Conservation (phyloP, 768 basidiomycete genomes). For the Lactifluus subvellereus region DNA sequence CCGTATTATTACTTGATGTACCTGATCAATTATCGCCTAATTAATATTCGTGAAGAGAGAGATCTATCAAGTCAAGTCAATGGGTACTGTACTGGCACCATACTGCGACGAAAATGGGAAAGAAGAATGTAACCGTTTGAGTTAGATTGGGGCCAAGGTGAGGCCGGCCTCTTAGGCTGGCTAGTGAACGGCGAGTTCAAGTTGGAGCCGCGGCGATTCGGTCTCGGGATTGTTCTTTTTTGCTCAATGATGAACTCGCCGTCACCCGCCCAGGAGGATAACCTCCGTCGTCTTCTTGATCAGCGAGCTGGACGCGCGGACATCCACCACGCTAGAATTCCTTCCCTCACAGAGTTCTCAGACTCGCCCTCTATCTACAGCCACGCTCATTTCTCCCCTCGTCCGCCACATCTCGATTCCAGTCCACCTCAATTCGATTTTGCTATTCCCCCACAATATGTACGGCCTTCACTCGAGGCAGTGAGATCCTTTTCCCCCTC, state of each 20-base stretch:
- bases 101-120: not conserved
- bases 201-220: slow-evolving; percentile 10
- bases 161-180: no score
- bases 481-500: slow-evolving; percentile 25
- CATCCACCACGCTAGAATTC: slow-evolving; percentile 41
- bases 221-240: slow-evolving; percentile 11
- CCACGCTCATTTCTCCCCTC: slow-evolving; percentile 52
- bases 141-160: not conserved
- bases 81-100: not conserved
- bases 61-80: not conserved
- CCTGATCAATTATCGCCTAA: not conserved
- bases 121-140: not conserved
- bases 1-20: not conserved
- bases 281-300: slow-evolving; percentile 47
- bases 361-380: slow-evolving; percentile 71
- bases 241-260: slow-evolving; percentile 35
- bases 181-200: not conserved
- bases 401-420: slow-evolving; percentile 31
- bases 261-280: slow-evolving; percentile 40
- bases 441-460: slow-evolving; percentile 25
- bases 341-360: slow-evolving; percentile 51
- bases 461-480: slow-evolving; percentile 14
- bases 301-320: slow-evolving; percentile 48
- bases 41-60: not conserved
- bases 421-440: slow-evolving; percentile 31